Evolutionary conservation across 345 rosid species (phyloP), one percentile per base, ranked within the genome.

Genomic region (Dipteronia sinensis): DNA sequence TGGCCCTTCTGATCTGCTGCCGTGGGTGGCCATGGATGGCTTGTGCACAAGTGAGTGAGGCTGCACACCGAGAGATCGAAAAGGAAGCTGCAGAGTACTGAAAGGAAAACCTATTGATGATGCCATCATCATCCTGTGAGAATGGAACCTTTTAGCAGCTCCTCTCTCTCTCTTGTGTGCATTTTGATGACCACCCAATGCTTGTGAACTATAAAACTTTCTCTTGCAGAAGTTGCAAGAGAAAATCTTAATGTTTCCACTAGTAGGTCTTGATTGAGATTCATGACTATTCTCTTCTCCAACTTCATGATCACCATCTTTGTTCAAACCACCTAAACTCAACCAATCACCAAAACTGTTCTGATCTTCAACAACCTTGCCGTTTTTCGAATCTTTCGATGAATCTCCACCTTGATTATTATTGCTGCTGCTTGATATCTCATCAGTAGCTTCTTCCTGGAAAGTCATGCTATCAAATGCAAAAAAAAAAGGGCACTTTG

Each of bases 181-280:
- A 46, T 87, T 87, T 51, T 85, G 90, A 44, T 87, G 90, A 10
- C 88, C 90, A 5, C 90, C 90, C 27, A 85, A 72, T 3, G 90
- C 90, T 34, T 87, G 90, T 17, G 90, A 87, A 70, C 87, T 87
- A 25, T 85, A 85, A 46, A 87, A 85, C 71, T 82, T 85, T 38
- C 88, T 83, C 86, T 65, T 67, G 76, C 90, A 87, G 44, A 85
- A 87, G 58, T 87, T 87, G 79, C 90, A 87, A 20, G 87, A 84
- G 79, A 86, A 86, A 10, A 84, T 63, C 66, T 70, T 85, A 34
- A 34, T 34, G 83, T 77, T 56, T 17, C 72, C 22, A 31, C 65
- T 19, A 12, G 20, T 73, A 42, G 76, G 73, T 65, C 67, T 76
- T 46, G 76, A 44, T 25, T 67, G 73, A 67, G 27, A 59, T 16